Percentiles rank a stretch among this genome's conserved stretches.
Evolutionary conservation across 768 basidiomycete species (phyloP).

Genomic region (Auricularia cornea): DNA sequence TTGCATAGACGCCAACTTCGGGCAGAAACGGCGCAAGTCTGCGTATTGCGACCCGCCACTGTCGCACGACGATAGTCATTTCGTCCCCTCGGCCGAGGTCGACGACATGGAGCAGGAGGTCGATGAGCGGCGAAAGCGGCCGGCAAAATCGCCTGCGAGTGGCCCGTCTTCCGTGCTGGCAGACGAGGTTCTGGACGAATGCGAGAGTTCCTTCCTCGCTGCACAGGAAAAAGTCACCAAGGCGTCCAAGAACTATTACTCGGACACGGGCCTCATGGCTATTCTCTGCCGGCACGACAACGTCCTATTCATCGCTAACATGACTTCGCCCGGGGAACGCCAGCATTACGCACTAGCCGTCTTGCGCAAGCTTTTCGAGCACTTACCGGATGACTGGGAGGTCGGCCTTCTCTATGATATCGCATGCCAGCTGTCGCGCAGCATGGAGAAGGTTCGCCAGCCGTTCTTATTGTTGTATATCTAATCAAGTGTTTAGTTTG

Average conservation of each 20-base stretch:
- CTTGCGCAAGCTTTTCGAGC: background rate
- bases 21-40: constrained; percentile 1
- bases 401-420: constrained; percentile 5
- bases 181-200: constrained; percentile 4
- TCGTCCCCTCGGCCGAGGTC: background rate
- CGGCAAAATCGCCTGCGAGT: background rate
- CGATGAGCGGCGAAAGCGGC: background rate
- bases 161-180: background rate
- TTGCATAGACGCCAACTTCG: constrained; percentile 5
- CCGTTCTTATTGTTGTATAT: no score
- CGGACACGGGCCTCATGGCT: constrained; percentile 4
- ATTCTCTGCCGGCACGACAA: constrained; percentile 1
- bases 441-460: no score
- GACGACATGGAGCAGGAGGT: background rate
- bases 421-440: no score
- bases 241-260: constrained; percentile 1
- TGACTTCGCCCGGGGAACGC: constrained; percentile 3
- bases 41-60: background rate
- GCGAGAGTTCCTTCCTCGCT: constrained; percentile 1
- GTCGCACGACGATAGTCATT: background rate
- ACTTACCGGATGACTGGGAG: background rate
- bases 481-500: no score
- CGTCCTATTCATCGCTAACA: constrained; percentile 1
- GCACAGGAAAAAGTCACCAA: constrained; percentile 4
- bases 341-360: constrained; percentile 2